Evolutionary conservation across 2,329 filamentous ascomycete species (phyloP).

Genomic region (Ambrosiella xylebori): DNA sequence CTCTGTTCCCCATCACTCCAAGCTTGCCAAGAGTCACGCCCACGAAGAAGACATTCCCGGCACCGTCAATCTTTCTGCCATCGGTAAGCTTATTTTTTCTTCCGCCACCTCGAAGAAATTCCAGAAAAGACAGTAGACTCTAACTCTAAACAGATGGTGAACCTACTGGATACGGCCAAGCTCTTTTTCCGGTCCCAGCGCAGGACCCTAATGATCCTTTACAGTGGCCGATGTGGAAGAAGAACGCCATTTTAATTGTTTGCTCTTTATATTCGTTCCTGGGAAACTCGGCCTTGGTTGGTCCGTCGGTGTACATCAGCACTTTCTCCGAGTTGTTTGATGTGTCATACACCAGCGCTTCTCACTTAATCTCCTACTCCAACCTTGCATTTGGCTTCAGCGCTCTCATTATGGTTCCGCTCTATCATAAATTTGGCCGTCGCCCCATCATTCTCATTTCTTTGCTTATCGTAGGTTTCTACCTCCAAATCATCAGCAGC

Average conservation of each 20-base stretch:
- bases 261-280: slow-evolving; percentile 17
- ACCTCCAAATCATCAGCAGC: neutral
- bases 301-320: slow-evolving; percentile 39
- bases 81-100: slow-evolving; percentile 15
- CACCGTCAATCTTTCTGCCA: slow-evolving; percentile 33
- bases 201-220: slow-evolving; percentile 45
- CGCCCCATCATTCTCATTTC: slow-evolving; percentile 27
- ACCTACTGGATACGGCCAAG: slow-evolving; percentile 41
- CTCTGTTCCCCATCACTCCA: neutral
- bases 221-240: slow-evolving; percentile 39
- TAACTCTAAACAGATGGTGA: slow-evolving; percentile 31
- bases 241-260: slow-evolving; percentile 35
- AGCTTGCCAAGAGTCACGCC: slow-evolving; percentile 27
- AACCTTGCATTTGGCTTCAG: slow-evolving; percentile 44
- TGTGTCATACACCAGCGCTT: slow-evolving; percentile 32
- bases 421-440: slow-evolving; percentile 34
- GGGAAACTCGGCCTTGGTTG: slow-evolving; percentile 27
- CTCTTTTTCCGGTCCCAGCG: slow-evolving; percentile 41
- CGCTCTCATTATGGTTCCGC: slow-evolving; percentile 34
- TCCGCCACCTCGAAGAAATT: neutral
- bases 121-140: neutral
- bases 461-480: slow-evolving; percentile 19
- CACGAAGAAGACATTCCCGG: slow-evolving; percentile 38
- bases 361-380: slow-evolving; percentile 40
- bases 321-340: slow-evolving; percentile 35